Percentiles rank a stretch among this genome's conserved stretches.
phyloP scores from a whole-genome alignment of 1,139 yeast species.

The Hanseniaspora uvarum region DNA sequence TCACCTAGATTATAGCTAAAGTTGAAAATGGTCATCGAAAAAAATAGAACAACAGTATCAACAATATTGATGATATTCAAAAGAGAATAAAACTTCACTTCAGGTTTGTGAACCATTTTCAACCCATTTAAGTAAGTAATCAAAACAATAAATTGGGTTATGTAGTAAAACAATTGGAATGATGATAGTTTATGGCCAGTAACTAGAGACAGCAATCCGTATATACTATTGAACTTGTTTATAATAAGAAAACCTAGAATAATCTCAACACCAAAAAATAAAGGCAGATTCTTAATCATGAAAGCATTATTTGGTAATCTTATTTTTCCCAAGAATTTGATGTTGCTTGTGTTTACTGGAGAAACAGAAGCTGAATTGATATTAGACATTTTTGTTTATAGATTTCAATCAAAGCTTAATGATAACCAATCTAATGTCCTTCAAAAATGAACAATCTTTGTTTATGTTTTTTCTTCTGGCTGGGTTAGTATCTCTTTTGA shows the following conservation, averaged over 20 bases:
- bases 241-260: slow-evolving; percentile 68
- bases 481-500: too few relatives aligned
- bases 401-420: too few relatives aligned
- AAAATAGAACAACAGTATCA: slow-evolving; percentile 55
- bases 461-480: too few relatives aligned
- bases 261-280: slow-evolving; percentile 79
- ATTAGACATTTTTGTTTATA: slow-evolving; percentile 3
- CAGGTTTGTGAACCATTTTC: slow-evolving; percentile 39
- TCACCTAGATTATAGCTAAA: slow-evolving; percentile 4
- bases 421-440: too few relatives aligned
- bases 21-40: slow-evolving; percentile 14
- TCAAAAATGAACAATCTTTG: too few relatives aligned
- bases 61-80: slow-evolving; percentile 57
- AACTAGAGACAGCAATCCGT: slow-evolving; percentile 73
- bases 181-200: slow-evolving; percentile 62
- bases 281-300: slow-evolving; percentile 42
- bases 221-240: slow-evolving; percentile 82
- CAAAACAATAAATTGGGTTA: slow-evolving; percentile 51
- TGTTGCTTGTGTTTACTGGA: not conserved
- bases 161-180: slow-evolving; percentile 74
- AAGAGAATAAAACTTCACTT: slow-evolving; percentile 44
- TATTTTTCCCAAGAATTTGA: slow-evolving; percentile 15
- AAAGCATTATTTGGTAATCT: slow-evolving; percentile 24
- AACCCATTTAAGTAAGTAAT: slow-evolving; percentile 62
- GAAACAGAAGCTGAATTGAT: not conserved